phyloP scores from a whole-genome alignment of 2,329 filamentous ascomycete species.

The Penicillium sp. region DNA sequence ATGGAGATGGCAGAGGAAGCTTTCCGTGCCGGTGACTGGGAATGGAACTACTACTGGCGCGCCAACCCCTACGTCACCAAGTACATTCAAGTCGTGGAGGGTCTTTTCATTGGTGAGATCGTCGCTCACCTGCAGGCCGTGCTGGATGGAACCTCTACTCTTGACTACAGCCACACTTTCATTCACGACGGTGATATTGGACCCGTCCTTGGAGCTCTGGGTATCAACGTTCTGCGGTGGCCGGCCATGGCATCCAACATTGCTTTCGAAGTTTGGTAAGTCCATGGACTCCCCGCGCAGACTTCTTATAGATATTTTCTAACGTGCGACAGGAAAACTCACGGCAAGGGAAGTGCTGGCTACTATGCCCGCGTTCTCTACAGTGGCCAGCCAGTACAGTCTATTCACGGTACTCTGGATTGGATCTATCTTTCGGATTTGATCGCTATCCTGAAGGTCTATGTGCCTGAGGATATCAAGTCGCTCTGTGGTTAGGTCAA shows the following conservation, averaged over 20 bases:
- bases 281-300: neutral
- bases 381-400: conserved; percentile 36
- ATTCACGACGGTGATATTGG: conserved; percentile 47
- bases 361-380: conserved; percentile 38
- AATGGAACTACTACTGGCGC: conserved; percentile 49
- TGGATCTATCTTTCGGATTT: conserved; percentile 34
- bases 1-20: conserved; percentile 39
- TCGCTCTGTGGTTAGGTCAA: conserved; percentile 27
- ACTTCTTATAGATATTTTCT: neutral
- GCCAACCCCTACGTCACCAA: conserved; percentile 37
- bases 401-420: conserved; percentile 36
- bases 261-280: conserved; percentile 46
- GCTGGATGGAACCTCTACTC: conserved; percentile 20
- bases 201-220: conserved; percentile 41
- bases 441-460: conserved; percentile 34
- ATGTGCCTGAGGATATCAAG: conserved; percentile 34
- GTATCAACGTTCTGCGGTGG: conserved; percentile 44
- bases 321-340: conserved; percentile 18
- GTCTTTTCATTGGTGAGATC: conserved; percentile 45
- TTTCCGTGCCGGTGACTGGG: conserved; percentile 48
- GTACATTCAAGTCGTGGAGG: conserved; percentile 45
- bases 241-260: conserved; percentile 46
- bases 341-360: neutral
- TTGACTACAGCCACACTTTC: conserved; percentile 43
- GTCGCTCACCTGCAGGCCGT: conserved; percentile 38